Base-by-base conservation (phyloP, 2,329 filamentous ascomycete species). In the Fusarium sp. region DNA sequence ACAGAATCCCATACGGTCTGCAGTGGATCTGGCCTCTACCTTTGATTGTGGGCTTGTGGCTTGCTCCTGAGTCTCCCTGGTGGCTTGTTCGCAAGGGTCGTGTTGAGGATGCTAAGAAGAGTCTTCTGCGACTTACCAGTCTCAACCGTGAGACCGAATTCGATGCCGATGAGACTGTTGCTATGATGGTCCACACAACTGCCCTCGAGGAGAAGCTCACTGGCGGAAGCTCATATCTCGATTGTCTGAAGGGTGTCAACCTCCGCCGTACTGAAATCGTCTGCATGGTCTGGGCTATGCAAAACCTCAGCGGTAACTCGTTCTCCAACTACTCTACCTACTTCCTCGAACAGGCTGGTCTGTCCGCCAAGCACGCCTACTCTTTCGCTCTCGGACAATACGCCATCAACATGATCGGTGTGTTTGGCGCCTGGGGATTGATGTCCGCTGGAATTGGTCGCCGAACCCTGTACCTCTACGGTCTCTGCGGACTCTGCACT, bases 141-240 rank as follows among this genome's bases (percentile, higher is more conserved):
- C 70, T 83, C 4, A 82, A 88, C 65, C 82, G 83, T 47, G 89
- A 93, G 61, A 90, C 88, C 0, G 86, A 90, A 60, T 94, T 96
- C 71, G 87, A 96, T 73, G 87, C 91, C 8, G 91, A 96, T 60
- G 92, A 96, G 80, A 96, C 92, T 0, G 84, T 97, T 45, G 90
- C 92, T 73, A 96, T 97, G 92, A 97, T 97, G 91, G 88, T 93
- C 1, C 92, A 96, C 75, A 97, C 93, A 1, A 94, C 92, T 1
- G 90, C 91, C 0, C 82, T 96, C 9, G 94, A 97, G 76, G 85
- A 92, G 75, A 85, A 87, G 78, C 90, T 93, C 46, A 94, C 92
- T 2, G 81, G 81, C 4, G 93, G 93, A 41, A 88, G 92, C 7
- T 89, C 85, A 43, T 97, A 96, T 77, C 78, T 87, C 69, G 93